These are phyloP conservation scores for Ustilago trichophora DNA, from an alignment of 1,284 basidiomycete genomes.

Conservation along the genomic window DNA sequence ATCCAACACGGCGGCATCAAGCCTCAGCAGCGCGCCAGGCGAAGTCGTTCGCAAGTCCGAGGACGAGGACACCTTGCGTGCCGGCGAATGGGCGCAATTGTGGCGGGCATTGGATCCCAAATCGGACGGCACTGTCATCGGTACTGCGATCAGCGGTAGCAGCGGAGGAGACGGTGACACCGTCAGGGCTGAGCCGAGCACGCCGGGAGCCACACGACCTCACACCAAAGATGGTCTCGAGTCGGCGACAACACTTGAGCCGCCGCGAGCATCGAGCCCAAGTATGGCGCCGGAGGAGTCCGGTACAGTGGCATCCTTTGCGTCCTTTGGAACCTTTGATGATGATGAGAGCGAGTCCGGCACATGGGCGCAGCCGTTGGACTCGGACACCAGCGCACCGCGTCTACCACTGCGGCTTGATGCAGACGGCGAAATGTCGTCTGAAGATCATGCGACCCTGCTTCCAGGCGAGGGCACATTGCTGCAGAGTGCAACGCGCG, in stretches of 20 bases:
- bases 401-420: conserved; percentile 34
- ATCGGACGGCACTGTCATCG: conserved; percentile 17
- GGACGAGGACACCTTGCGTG: conserved; percentile 53
- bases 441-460: conserved; percentile 31
- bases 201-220: conserved; percentile 28
- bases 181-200: conserved; percentile 36
- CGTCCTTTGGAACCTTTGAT: conserved; percentile 53
- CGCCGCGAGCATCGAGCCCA: conserved; percentile 15
- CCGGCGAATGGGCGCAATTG: conserved; percentile 47
- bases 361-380: conserved; percentile 62
- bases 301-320: conserved; percentile 49
- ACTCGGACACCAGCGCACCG: conserved; percentile 34
- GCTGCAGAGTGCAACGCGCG: conserved; percentile 15
- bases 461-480: conserved; percentile 31
- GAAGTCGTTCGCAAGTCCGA: conserved; percentile 28
- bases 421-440: conserved; percentile 4
- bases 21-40: not conserved
- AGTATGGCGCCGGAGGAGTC: conserved; percentile 40
- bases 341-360: conserved; percentile 58
- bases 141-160: conserved; percentile 38
- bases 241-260: not conserved
- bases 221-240: conserved; percentile 18
- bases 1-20: not conserved
- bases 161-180: conserved; percentile 45
- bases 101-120: conserved; percentile 29